A percentile compares a stretch with the other conserved stretches of the same genome.
These are phyloP conservation scores for Calonectria hawksworthii DNA, from an alignment of 2,329 filamentous ascomycete species.

Conservation along the genomic window DNA sequence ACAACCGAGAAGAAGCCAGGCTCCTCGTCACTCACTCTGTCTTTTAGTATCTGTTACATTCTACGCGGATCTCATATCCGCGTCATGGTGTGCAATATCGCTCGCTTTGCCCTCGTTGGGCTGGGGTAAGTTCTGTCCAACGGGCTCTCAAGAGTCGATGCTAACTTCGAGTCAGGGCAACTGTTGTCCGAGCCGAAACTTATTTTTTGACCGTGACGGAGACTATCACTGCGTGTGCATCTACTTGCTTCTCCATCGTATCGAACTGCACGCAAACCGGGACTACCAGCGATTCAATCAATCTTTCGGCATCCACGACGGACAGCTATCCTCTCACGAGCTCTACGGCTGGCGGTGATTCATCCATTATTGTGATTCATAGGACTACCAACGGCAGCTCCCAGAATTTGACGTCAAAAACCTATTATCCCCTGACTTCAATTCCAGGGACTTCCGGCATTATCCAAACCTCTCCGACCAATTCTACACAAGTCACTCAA, in stretches of 20 bases:
- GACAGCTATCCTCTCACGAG: neutral
- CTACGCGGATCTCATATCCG: neutral
- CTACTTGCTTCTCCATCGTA: conserved; percentile 41
- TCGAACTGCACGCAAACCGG: conserved; percentile 40
- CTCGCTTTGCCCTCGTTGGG: conserved; percentile 46
- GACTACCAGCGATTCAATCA: neutral
- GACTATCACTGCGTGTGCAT: conserved; percentile 48
- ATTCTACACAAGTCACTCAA: neutral
- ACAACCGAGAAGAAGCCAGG: conserved; percentile 29
- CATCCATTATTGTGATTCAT: neutral
- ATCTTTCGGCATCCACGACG: neutral
- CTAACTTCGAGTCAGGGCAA: conserved; percentile 41
- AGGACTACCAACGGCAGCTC: neutral
- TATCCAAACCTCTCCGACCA: neutral
- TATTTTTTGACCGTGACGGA: conserved; percentile 50
- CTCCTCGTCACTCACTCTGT: conserved; percentile 44
- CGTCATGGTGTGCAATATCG: conserved; percentile 41
- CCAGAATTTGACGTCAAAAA: neutral
- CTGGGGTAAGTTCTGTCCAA: conserved; percentile 42
- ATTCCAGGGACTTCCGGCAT: neutral
- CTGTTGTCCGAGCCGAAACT: conserved; percentile 40
- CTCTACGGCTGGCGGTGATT: neutral
- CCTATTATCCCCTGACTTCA: neutral
- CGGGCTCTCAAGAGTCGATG: neutral
- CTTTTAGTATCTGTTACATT: conserved; percentile 14